These are phyloP conservation scores for Chloranthus sessilifolius DNA, from an alignment of 164 flowering plant genomes.

Conservation along the genomic window DNA sequence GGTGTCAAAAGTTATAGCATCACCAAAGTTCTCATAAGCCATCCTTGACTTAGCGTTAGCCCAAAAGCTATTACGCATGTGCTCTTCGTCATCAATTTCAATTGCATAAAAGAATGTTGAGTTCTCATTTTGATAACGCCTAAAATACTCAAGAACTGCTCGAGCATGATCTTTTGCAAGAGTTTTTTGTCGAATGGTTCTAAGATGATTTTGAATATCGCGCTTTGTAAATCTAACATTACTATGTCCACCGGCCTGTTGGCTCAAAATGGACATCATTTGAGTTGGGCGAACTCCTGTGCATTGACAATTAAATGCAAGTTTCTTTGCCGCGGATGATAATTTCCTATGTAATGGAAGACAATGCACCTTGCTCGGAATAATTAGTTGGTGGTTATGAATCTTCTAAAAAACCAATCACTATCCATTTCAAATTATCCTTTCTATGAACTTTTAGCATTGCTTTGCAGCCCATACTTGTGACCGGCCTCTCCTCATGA, in stretches of 20 bases:
- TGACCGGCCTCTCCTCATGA: no score
- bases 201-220: neutral
- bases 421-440: neutral
- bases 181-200: neutral
- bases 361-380: neutral
- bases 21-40: slow-evolving; percentile 70
- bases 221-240: neutral
- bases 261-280: neutral
- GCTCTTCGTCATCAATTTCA: slow-evolving; percentile 62
- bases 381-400: neutral
- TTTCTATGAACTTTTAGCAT: no score
- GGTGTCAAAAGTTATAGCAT: slow-evolving; percentile 77
- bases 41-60: slow-evolving; percentile 57
- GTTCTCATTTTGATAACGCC: slow-evolving; percentile 23
- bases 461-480: no score
- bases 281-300: neutral
- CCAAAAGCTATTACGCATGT: slow-evolving; percentile 64
- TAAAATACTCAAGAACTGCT: neutral
- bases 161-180: neutral
- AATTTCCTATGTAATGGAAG: neutral
- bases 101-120: slow-evolving; percentile 59
- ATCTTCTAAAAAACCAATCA: neutral
- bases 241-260: neutral
- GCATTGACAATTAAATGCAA: neutral
- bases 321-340: neutral